Evolutionary conservation across 202 grass and related monocot species (phyloP), one percentile per base, ranked within the genome.

Genomic region (Bolboschoenoplectus hybrid): DNA sequence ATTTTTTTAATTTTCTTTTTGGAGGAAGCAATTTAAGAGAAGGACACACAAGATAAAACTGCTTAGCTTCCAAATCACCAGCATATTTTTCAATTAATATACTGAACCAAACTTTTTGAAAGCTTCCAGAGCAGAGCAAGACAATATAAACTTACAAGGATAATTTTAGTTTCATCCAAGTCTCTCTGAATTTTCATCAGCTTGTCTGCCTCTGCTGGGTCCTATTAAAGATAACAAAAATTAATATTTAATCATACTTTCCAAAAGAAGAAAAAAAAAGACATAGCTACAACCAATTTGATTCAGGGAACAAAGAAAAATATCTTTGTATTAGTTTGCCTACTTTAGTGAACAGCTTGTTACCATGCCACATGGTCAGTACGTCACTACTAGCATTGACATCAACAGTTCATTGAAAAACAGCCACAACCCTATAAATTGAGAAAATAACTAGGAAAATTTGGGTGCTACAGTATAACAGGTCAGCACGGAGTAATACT

Each of bases 121-220:
- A 81, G 36, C 61, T 65, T 82, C 44, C 19, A 39, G 40, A 83
- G 40, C 16, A 36, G 62, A 35, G 35, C 16, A 56, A n/a, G 47
- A 46, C n/a, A 39, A 61, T 80, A 65, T 19, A 71, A 81, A 89
- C 88, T 94, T 91, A 97, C 92, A 47, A 97, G 89, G 70, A 97
- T 97, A 84, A 94, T 97, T 87, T 94, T 97, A 35, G 94, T 97
- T 88, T 94, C 94, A 91, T 97, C 94, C 86, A 97, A 89, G 72
- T 97, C 90, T 85, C 94, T 91, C 89, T 97, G 92, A 43, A 97
- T 94, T 92, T 97, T 94, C 77, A 92, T 91, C 84, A 97, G 83
- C 80, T 97, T 97, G 89, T 94, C 94, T 72, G 92, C 90, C 64
- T 97, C 94, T 16, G 89, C 86, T 68, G 94, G 94, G 34, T 97